Conservation (phyloP, 1,284 basidiomycete genomes). For the Sphagnurus paluster region DNA sequence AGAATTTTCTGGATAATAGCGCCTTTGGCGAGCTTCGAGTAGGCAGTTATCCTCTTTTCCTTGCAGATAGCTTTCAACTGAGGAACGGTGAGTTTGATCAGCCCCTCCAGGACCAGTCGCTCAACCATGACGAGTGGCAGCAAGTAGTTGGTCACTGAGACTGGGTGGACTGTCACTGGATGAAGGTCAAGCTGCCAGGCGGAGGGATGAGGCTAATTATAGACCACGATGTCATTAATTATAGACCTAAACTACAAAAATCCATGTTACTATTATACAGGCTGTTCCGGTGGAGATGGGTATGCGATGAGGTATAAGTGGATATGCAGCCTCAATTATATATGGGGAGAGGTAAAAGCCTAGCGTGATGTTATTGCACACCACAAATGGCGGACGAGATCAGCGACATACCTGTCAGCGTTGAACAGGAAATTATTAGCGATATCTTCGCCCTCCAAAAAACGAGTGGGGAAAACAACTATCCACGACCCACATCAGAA, state of each 20-base stretch:
- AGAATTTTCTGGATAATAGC: conserved; percentile 55
- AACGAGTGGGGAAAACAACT: conserved; percentile 83
- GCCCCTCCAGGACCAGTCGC: conserved; percentile 22
- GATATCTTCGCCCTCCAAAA: conserved; percentile 85
- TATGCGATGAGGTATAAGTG: neutral
- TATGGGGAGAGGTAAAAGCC: conserved; percentile 34
- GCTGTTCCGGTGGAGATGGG: neutral
- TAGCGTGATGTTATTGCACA: conserved; percentile 10
- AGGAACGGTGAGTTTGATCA: conserved; percentile 51
- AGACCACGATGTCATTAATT: too few relatives aligned
- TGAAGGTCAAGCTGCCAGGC: too few relatives aligned
- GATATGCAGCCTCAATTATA: conserved; percentile 19
- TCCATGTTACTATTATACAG: neutral
- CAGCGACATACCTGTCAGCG: conserved; percentile 62
- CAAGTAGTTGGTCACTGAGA: neutral
- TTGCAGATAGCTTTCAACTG: conserved; percentile 70
- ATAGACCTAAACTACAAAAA: too few relatives aligned
- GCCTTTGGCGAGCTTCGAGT: conserved; percentile 65
- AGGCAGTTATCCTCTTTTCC: conserved; percentile 56
- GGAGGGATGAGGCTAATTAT: too few relatives aligned
- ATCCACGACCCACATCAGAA: neutral
- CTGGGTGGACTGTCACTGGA: too few relatives aligned
- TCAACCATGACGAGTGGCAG: too few relatives aligned
- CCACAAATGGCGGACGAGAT: neutral
- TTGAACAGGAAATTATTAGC: conserved; percentile 92